phyloP scores from a whole-genome alignment of 2,329 filamentous ascomycete genomes.

The Aureobasidium vineae region DNA sequence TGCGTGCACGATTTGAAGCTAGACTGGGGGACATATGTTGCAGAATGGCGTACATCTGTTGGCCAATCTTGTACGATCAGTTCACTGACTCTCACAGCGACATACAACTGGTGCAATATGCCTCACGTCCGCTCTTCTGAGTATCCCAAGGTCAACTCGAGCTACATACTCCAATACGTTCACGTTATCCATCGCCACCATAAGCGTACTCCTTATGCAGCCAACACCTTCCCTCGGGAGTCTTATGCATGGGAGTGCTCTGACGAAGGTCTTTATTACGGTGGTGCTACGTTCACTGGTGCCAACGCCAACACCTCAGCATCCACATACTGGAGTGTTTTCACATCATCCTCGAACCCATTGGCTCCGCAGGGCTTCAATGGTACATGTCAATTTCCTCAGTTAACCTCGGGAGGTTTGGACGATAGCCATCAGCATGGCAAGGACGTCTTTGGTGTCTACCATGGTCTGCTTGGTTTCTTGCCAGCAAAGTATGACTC shows the following conservation, averaged over 20 bases:
- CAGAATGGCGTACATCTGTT: neutral
- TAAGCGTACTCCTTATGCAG: conserved; percentile 76
- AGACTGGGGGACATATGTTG: neutral
- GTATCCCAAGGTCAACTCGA: conserved; percentile 54
- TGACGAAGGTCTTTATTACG: conserved; percentile 68
- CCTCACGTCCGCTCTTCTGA: conserved; percentile 70
- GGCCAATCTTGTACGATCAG: neutral
- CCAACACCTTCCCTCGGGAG: conserved; percentile 74
- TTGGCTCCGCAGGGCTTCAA: conserved; percentile 65
- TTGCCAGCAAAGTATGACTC: conserved; percentile 54
- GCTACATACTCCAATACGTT: conserved; percentile 70
- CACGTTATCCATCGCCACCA: conserved; percentile 83
- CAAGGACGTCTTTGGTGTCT: conserved; percentile 72
- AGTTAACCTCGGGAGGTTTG: conserved; percentile 70
- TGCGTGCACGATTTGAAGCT: neutral
- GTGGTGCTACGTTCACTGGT: conserved; percentile 53
- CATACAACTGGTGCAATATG: conserved; percentile 86
- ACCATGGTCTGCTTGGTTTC: conserved; percentile 66
- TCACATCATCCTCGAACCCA: conserved; percentile 63
- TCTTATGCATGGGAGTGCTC: conserved; percentile 70
- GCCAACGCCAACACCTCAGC: conserved; percentile 51
- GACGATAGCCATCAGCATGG: conserved; percentile 75
- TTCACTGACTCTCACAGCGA: conserved; percentile 31
- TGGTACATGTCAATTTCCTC: conserved; percentile 76
- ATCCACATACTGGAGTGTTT: conserved; percentile 64